Base-by-base conservation (phyloP, 805 yeast species). In the Scheffersomyces coipomensis region DNA sequence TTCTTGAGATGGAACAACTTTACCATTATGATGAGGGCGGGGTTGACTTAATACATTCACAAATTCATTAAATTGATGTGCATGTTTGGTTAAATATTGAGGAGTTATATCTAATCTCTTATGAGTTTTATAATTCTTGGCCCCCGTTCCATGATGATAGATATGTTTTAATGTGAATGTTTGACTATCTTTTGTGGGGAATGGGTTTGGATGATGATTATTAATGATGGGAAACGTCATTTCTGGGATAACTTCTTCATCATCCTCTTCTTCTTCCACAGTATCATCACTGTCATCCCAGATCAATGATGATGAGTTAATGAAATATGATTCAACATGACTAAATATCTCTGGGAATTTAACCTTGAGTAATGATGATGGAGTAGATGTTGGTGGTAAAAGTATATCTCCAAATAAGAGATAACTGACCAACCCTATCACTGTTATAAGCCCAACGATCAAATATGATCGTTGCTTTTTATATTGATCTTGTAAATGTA, bases 91-190 rank as follows among this genome's bases (percentile, higher is more conserved):
- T 11, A 75, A 45, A 45, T 68, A 72, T 31, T 56, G 60, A 0
- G 63, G 62, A 0, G 81, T 75, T 9, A 78, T 59, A 47, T 79
- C 84, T 34, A 81, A 53, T 36, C 83, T 58, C 17, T 73, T 61
- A 48, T 77, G 83, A 0, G 59, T 45, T 19, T 58, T 61, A 34
- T 68, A 62, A 38, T 68, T 46, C n/a, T 51, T 39, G 18, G 56
- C 41, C 8, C 77, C 78, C 0, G 82, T 68, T 36, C 79, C 80
- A 49, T 79, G 84, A 51, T 83, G 88, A 49, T 65, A 79, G 3
- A 83, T 71, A 51, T 83, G 88, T 48, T 69, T 79, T 19, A 82
- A 47, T 35, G 51, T 58, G 48, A 66, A 52, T 7, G 37, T 29
- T 19, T 27, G 30, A 13, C 30, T 13, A 27, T 27, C 30, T 8